Evolutionary conservation across 805 yeast genomes (phyloP).

Genomic region (Kuraishia hungarica): DNA sequence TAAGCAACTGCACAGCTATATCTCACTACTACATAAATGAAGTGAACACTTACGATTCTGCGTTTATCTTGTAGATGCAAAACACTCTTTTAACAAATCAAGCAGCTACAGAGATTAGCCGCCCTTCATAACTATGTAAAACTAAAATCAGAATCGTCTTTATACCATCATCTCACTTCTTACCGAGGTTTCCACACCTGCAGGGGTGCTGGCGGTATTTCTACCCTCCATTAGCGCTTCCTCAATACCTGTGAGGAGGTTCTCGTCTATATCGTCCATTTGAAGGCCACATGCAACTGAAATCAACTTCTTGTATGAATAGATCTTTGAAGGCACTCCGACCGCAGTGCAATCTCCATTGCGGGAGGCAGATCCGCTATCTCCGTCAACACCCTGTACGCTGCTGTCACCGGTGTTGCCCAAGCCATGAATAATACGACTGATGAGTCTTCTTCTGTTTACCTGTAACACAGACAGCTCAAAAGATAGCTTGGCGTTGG

Average conservation of each 20-base stretch:
- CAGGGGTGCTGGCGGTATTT: neutral
- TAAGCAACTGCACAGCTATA: no score
- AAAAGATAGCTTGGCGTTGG: slow-evolving; percentile 21
- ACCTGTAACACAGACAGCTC: slow-evolving; percentile 31
- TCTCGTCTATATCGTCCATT: slow-evolving; percentile 69
- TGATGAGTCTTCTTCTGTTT: slow-evolving; percentile 27
- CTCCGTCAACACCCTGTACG: neutral
- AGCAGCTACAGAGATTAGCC: neutral
- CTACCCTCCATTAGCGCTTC: slow-evolving; percentile 21
- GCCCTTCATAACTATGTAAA: neutral
- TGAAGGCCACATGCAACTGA: slow-evolving; percentile 70
- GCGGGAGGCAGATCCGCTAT: neutral
- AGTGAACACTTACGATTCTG: no score
- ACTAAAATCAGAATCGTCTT: neutral
- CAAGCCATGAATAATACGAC: slow-evolving; percentile 1
- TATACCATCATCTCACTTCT: neutral
- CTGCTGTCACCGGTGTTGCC: slow-evolving; percentile 1
- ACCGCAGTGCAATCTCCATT: neutral
- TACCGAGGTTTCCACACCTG: neutral
- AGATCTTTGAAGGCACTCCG: slow-evolving; percentile 1
- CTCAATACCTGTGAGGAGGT: slow-evolving; percentile 73
- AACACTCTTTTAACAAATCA: neutral
- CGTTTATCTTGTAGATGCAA: neutral
- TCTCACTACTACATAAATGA: no score
- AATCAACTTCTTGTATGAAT: slow-evolving; percentile 54